Evolutionary conservation across 139 green algal species (phyloP).

Genomic region (Gonium pectorale): DNA sequence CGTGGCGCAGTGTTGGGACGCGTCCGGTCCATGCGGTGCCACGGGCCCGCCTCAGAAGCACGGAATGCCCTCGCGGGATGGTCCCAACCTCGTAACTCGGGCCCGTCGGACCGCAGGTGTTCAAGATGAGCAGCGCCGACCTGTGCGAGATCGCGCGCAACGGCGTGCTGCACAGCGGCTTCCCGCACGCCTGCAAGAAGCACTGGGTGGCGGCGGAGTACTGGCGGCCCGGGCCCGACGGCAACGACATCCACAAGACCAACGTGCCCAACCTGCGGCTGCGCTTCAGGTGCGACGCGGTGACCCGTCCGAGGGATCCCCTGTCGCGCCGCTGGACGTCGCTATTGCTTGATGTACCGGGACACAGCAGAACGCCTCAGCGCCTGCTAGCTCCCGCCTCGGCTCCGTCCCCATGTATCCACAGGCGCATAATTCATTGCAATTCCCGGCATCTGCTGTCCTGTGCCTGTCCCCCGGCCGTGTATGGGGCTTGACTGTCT

Average conservation of each 20-base stretch:
- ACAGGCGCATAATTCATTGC: background rate
- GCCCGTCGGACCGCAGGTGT: no score
- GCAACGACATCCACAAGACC: slow-evolving; percentile 98
- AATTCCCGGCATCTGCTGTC: background rate
- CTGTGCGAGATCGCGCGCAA: slow-evolving; percentile 98
- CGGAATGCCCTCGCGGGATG: no score
- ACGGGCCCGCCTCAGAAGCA: no score
- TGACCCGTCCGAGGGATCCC: background rate
- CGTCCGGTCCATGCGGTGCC: no score
- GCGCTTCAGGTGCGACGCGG: slow-evolving; percentile 80
- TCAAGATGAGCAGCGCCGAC: slow-evolving; percentile 95
- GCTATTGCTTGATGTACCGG: background rate
- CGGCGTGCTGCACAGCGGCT: slow-evolving; percentile 94
- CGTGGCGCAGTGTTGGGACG: no score
- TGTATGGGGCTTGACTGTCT: no score
- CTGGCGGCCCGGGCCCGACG: slow-evolving; percentile 88
- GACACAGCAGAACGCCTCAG: no score
- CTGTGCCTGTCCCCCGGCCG: background rate
- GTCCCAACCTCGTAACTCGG: no score
- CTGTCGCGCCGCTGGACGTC: background rate
- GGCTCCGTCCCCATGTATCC: background rate
- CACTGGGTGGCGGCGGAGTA: slow-evolving; percentile 85
- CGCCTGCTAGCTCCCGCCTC: no score
- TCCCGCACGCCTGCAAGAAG: slow-evolving; percentile 89
- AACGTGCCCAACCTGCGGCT: slow-evolving; percentile 98